Percentiles rank a stretch among this genome's conserved stretches.
Evolutionary conservation across 345 rosid genomes (phyloP).

Genomic region (Ricinus communis): DNA sequence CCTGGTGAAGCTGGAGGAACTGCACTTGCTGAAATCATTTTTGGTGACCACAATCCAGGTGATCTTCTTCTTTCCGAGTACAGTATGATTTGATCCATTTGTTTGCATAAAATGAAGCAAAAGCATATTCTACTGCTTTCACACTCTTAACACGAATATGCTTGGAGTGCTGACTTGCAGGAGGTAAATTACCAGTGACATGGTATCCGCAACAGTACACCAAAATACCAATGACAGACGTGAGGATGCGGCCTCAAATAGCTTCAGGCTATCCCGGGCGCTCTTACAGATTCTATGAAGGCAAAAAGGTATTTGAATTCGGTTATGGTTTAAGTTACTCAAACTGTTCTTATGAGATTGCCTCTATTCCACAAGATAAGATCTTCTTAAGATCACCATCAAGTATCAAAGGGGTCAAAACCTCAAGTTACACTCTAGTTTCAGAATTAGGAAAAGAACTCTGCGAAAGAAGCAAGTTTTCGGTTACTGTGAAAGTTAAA

Average conservation of each 20-base stretch:
- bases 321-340: slow-evolving; percentile 78
- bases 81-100: not conserved
- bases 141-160: not conserved
- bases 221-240: slow-evolving; percentile 75
- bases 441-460: slow-evolving; percentile 46
- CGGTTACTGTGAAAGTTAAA: slow-evolving; percentile 41
- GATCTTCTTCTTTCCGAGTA: not conserved
- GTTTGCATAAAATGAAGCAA: too few relatives aligned
- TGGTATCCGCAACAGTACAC: slow-evolving; percentile 76
- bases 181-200: slow-evolving; percentile 85
- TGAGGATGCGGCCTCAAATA: slow-evolving; percentile 74
- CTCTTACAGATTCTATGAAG: slow-evolving; percentile 74
- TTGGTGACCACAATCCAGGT: slow-evolving; percentile 93
- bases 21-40: slow-evolving; percentile 80
- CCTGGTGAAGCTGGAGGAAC: slow-evolving; percentile 81
- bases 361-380: not conserved
- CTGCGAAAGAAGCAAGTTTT: slow-evolving; percentile 46
- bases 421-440: slow-evolving; percentile 28
- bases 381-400: not conserved
- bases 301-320: slow-evolving; percentile 57
- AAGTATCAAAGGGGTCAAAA: not conserved
- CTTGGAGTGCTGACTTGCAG: slow-evolving; percentile 32
- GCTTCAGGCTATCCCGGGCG: slow-evolving; percentile 74
- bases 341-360: not conserved
- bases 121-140: not conserved